A percentile compares a stretch with the other conserved stretches of the same genome.
Conservation (phyloP, 306 rosid species). For the Quercus cerris region DNA sequence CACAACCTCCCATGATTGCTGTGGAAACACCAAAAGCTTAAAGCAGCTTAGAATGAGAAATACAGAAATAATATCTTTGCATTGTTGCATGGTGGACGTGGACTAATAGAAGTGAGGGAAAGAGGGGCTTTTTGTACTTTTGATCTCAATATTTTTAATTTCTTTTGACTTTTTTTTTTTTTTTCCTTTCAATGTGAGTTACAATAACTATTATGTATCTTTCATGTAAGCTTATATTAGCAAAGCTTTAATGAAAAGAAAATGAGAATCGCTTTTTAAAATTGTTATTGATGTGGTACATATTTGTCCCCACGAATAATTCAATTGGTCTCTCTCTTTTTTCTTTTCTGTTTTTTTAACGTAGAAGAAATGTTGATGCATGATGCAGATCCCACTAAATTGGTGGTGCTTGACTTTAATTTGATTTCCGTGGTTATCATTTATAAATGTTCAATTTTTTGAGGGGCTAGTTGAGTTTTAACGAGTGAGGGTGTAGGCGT, state of each 20-base stretch:
- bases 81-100: neutral
- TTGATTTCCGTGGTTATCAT: no score
- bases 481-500: no score
- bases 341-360: no score
- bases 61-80: neutral
- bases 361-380: no score
- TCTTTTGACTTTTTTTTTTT: neutral
- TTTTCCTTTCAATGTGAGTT: conserved; percentile 13
- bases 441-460: no score
- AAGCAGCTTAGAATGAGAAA: neutral
- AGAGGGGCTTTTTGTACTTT: neutral
- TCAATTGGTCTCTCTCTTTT: neutral
- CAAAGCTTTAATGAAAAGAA: conserved; percentile 22
- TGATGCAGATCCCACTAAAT: no score
- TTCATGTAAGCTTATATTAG: conserved; percentile 31
- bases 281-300: neutral
- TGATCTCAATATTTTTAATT: conserved; percentile 8
- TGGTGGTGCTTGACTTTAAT: no score
- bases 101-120: conserved; percentile 8
- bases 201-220: conserved; percentile 16
- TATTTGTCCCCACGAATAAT: neutral
- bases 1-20: conserved; percentile 14
- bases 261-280: neutral
- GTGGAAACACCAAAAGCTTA: conserved; percentile 30
- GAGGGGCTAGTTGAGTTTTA: no score